Percentiles rank a stretch among this genome's conserved stretches.
Evolutionary conservation across 257 asterid genomes (phyloP).

Genomic region (Solanum pimpinellifolium): DNA sequence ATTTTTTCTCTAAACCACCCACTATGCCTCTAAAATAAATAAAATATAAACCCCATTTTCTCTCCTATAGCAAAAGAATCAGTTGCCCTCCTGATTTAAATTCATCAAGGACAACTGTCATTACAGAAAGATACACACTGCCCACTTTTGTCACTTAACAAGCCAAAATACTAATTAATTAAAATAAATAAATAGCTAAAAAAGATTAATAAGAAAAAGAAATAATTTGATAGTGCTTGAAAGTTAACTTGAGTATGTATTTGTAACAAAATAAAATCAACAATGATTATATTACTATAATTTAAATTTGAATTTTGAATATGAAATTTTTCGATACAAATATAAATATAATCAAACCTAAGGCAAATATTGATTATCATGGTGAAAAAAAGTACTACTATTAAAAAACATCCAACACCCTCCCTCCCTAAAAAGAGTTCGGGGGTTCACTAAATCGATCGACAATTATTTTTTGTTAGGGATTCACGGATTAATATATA

Average conservation of each 20-base stretch:
- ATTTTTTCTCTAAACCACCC: not conserved
- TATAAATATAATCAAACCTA: rapidly evolving
- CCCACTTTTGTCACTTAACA: conserved; percentile 34
- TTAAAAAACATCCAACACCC: not conserved
- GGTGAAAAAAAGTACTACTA: conserved; percentile 6
- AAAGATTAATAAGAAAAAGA: not conserved
- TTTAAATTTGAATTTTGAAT: not conserved
- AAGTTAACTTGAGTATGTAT: not conserved
- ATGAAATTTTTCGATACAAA: not conserved
- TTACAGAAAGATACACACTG: conserved; percentile 35
- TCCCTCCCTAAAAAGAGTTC: not conserved
- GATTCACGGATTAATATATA: too few species aligned
- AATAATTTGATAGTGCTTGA: not conserved
- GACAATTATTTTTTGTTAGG: too few species aligned
- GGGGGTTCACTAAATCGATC: rapidly evolving
- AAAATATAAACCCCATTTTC: conserved; percentile 11
- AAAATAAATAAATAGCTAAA: not conserved
- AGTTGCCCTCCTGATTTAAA: conserved; percentile 22
- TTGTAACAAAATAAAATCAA: conserved; percentile 11
- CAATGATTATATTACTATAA: not conserved
- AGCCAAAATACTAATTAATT: not conserved
- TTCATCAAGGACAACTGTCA: conserved; percentile 73
- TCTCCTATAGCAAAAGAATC: conserved; percentile 32
- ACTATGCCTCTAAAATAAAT: conserved; percentile 11
- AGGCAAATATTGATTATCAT: not conserved